These are phyloP conservation scores for Hevea brasiliensis DNA, from an alignment of 345 rosid species.

Conservation along the genomic window DNA sequence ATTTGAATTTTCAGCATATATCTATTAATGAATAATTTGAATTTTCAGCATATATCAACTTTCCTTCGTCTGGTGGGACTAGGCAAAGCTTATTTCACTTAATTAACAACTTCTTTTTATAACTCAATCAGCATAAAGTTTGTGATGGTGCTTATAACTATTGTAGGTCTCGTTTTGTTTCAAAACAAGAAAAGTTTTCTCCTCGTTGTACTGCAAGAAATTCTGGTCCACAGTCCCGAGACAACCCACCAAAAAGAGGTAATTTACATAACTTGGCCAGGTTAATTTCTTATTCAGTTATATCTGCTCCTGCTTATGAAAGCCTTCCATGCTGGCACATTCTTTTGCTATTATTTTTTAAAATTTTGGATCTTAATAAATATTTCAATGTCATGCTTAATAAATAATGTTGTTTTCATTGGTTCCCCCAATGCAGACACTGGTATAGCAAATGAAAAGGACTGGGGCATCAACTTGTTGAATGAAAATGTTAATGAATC, in stretches of 20 bases:
- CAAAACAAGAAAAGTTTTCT: conserved; percentile 76
- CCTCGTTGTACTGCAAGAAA: conserved; percentile 79
- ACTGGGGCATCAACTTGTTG: conserved; percentile 88
- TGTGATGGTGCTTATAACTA: conserved; percentile 1
- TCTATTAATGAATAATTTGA: background rate
- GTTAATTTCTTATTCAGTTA: background rate
- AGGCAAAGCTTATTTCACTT: background rate
- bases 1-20: background rate
- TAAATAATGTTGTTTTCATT: conserved; percentile 9
- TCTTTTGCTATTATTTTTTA: background rate
- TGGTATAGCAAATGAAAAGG: conserved; percentile 97
- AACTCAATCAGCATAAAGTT: background rate
- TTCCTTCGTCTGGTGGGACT: background rate
- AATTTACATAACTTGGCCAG: background rate
- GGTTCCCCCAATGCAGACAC: conserved; percentile 58
- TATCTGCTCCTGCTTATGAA: background rate
- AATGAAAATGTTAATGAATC: conserved; percentile 79
- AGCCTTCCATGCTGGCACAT: background rate
- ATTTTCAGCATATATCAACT: background rate
- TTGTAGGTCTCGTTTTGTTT: conserved; percentile 58
- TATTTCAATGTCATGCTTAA: conserved; percentile 9
- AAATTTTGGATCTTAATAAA: too few species aligned
- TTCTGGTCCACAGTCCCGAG: conserved; percentile 90
- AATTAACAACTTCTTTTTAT: background rate
- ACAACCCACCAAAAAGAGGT: conserved; percentile 96